Evolutionary conservation across 257 asterid genomes (phyloP), one percentile per base, ranked within the genome.

Genomic region (Plectranthus barbatus): DNA sequence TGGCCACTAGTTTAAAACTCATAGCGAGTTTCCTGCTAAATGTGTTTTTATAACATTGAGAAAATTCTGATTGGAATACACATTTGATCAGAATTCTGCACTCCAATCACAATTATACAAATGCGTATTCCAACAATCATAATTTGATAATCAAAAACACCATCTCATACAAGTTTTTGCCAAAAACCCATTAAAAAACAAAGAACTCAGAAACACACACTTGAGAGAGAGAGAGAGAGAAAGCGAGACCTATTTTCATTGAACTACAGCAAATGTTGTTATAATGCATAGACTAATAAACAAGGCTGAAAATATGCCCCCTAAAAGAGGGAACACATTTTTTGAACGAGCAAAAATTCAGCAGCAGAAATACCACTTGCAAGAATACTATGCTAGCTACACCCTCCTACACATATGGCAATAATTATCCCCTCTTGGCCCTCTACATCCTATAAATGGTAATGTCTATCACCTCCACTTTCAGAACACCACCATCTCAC

Each of bases 301-400:
- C 34, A 56, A 20, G 53, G 55, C 14, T 33, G 31, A 11, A 58
- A 71, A 65, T 59, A 67, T 37, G 26, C 46, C 73, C 67, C 76
- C 78, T n/a, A 72, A 75, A 79, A 79, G 70, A 65, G 70, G 75
- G 5, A 67, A 73, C 77, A 73, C 79, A 65, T 60, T 40, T 14
- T 33, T n/a, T 23, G 57, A 74, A 64, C 40, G 60, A 64, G 68
- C 67, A 62, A 41, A 66, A 36, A 42, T 50, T 57, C 41, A 56
- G 77, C 77, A 73, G 75, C 64, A 68, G 42, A 21, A 66, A 56
- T 61, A 69, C 74, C 66, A 68, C 76, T 68, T 72, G 41, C 54
- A 53, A 70, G 66, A 75, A 64, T 46, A 77, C 73, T 72, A 71
- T n/a, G 11, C 78, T 74, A n/a, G n/a, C n/a, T n/a, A n/a, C n/a